phyloP scores from a whole-genome alignment of 805 yeast species.

The Citeromyces matritensis region DNA sequence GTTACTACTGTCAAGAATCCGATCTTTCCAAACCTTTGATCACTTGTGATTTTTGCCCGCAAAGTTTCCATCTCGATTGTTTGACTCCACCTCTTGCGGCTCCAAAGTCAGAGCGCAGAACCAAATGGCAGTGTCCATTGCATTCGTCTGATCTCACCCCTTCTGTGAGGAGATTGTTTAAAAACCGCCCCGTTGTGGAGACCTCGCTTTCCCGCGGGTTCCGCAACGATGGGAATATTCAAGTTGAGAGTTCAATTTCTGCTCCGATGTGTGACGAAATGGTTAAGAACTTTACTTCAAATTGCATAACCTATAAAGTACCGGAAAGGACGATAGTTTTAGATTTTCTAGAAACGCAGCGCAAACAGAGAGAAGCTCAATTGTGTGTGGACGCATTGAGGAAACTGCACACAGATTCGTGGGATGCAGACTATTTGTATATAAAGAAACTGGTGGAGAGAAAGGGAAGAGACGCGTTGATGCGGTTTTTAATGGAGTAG shows the following conservation, averaged over 20 bases:
- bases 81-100: conserved; percentile 59
- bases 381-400: conserved; percentile 6
- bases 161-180: conserved; percentile 28
- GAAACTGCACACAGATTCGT: conserved; percentile 24
- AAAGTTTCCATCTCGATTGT: conserved; percentile 86
- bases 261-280: conserved; percentile 19
- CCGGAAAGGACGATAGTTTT: conserved; percentile 56
- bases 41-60: conserved; percentile 72
- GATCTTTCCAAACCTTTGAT: conserved; percentile 47
- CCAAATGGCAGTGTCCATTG: conserved; percentile 86
- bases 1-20: conserved; percentile 64
- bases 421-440: conserved; percentile 24
- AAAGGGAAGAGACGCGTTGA: conserved; percentile 55
- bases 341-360: conserved; percentile 48
- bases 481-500: conserved; percentile 33
- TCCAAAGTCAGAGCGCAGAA: conserved; percentile 50
- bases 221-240: conserved; percentile 41
- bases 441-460: conserved; percentile 46
- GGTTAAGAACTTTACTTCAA: conserved; percentile 15
- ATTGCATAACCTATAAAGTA: conserved; percentile 35
- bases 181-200: conserved; percentile 35
- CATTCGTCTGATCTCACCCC: conserved; percentile 46
- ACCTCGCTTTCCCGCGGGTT: conserved; percentile 38
- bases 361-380: conserved; percentile 14
- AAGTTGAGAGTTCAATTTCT: conserved; percentile 23